Conservation (phyloP, 1,284 basidiomycete species). For the Trametes hirsuta region DNA sequence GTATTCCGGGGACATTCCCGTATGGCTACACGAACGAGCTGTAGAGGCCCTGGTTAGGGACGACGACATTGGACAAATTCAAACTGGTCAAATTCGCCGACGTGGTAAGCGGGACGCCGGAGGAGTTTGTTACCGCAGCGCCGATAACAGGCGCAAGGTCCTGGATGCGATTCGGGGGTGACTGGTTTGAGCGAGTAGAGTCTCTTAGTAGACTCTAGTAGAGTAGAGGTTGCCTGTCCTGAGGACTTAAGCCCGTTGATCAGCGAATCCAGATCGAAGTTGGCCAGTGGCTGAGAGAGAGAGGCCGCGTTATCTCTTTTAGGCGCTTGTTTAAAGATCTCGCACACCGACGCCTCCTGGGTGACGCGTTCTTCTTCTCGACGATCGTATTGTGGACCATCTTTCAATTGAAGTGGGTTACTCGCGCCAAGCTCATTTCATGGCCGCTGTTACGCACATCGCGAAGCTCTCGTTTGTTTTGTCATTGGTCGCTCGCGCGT, state of each 20-base stretch:
- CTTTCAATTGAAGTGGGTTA: too few relatives aligned
- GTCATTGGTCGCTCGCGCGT: too few relatives aligned
- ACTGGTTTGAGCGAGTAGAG: constrained; percentile 18
- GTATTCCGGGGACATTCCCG: constrained; percentile 34
- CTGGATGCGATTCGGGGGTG: constrained; percentile 31
- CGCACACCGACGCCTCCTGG: too few relatives aligned
- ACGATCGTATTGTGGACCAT: too few relatives aligned
- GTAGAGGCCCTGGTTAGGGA: constrained; percentile 35
- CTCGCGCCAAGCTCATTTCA: too few relatives aligned
- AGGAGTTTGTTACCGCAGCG: constrained; percentile 25
- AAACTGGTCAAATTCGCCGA: constrained; percentile 34
- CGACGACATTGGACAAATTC: constrained; percentile 31
- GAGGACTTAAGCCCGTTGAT: constrained; percentile 25
- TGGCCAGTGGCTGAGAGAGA: too few relatives aligned
- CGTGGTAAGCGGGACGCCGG: constrained; percentile 26
- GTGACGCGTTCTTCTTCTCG: too few relatives aligned
- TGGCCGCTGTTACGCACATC: too few relatives aligned
- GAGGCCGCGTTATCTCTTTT: too few relatives aligned
- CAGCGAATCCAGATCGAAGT: constrained; percentile 26
- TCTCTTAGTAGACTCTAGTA: too few relatives aligned
- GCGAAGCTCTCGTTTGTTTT: too few relatives aligned
- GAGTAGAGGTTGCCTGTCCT: constrained; percentile 27
- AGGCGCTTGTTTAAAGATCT: too few relatives aligned
- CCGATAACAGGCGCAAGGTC: constrained; percentile 32
- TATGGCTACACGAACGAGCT: constrained; percentile 38